phyloP scores from a whole-genome alignment of 1,284 basidiomycete species.

The Heterobasidion parviporum region DNA sequence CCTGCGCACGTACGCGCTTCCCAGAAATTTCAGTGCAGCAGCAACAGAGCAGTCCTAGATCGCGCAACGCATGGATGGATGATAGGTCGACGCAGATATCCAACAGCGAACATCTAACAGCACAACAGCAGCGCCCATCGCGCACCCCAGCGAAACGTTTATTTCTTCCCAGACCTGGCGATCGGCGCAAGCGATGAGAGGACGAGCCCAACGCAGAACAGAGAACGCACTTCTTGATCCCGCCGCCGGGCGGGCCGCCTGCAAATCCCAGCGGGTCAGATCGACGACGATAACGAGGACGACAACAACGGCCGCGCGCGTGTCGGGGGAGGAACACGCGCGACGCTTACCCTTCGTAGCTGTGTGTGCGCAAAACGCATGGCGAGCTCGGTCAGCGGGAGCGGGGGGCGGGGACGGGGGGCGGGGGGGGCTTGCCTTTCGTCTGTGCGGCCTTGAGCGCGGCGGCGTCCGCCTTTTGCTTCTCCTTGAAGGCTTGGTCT shows the following conservation, averaged over 20 bases:
- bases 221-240: slow-evolving; percentile 65
- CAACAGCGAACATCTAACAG: too few species aligned
- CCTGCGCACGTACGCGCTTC: too few species aligned
- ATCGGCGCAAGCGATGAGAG: not conserved
- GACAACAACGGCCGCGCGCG: not conserved
- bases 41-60: too few species aligned
- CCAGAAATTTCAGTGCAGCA: too few species aligned
- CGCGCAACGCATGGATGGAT: too few species aligned
- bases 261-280: not conserved
- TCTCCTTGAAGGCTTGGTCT: slow-evolving; percentile 62
- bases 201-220: not conserved
- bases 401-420: slow-evolving; percentile 2
- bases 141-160: not conserved
- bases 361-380: not conserved
- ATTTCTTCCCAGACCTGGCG: slow-evolving; percentile 3
- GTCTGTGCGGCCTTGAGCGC: slow-evolving; percentile 60
- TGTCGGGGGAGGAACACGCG: not conserved
- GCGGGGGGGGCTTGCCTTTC: slow-evolving; percentile 39
- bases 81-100: too few species aligned
- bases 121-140: too few species aligned
- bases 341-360: not conserved
- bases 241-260: slow-evolving; percentile 63
- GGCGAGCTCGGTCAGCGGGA: not conserved
- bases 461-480: slow-evolving; percentile 61
- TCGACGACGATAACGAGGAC: not conserved